Evolutionary conservation across 2,329 filamentous ascomycete species (phyloP).

Genomic region (Trichoderma atrobrunneum): DNA sequence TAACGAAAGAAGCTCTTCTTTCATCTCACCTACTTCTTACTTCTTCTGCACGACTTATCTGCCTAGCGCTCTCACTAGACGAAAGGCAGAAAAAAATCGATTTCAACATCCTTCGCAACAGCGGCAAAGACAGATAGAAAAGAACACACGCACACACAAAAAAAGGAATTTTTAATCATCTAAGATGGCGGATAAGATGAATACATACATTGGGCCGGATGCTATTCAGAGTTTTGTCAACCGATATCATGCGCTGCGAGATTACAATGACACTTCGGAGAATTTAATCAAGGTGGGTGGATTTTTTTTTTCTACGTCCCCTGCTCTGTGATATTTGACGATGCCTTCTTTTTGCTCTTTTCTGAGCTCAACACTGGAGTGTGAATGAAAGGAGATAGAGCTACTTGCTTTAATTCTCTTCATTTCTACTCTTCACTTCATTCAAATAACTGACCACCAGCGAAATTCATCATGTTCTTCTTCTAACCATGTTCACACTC

Average conservation of each 20-base stretch:
- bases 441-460: background rate
- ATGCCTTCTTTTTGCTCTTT: background rate
- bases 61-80: background rate
- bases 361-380: background rate
- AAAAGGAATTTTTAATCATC: background rate
- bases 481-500: background rate
- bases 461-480: background rate
- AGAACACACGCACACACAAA: background rate
- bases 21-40: background rate
- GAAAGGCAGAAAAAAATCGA: background rate
- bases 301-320: background rate
- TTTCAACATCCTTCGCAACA: background rate
- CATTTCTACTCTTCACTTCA: background rate
- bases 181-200: constrained; percentile 18
- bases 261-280: constrained; percentile 41
- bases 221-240: constrained; percentile 47
- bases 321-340: background rate
- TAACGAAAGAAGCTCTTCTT: background rate
- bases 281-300: constrained; percentile 46
- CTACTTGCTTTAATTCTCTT: background rate
- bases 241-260: constrained; percentile 45
- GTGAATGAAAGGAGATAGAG: background rate
- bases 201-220: constrained; percentile 26
- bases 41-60: background rate
- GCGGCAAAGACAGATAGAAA: background rate